Evolutionary conservation across 768 basidiomycete species (phyloP).

Genomic region (Pleurotus pulmonarius): DNA sequence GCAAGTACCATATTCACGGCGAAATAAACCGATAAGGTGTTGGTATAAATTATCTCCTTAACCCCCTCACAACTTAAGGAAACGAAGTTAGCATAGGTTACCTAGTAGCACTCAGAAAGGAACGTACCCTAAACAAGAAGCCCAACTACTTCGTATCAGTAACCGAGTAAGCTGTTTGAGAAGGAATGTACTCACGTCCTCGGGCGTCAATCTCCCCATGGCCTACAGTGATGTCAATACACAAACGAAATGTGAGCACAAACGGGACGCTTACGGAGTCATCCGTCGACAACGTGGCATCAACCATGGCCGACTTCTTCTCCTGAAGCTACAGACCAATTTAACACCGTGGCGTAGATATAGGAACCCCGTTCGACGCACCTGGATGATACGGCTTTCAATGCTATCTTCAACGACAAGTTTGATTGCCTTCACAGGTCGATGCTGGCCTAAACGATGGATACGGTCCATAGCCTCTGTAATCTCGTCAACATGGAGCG

Average conservation of each 20-base stretch:
- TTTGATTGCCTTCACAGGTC: conserved; percentile 92
- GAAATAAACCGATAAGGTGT: too few species aligned
- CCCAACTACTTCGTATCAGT: conserved; percentile 34
- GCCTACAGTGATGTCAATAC: conserved; percentile 42
- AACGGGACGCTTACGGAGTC: conserved; percentile 53
- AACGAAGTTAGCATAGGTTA: too few species aligned
- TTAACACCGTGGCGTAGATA: conserved; percentile 1
- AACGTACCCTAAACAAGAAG: conserved; percentile 55
- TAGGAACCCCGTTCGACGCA: conserved; percentile 20
- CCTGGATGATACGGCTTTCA: conserved; percentile 90
- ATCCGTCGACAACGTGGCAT: conserved; percentile 80
- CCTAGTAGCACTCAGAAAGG: not conserved
- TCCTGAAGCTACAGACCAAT: conserved; percentile 67
- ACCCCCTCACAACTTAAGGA: too few species aligned
- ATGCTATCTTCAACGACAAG: conserved; percentile 95
- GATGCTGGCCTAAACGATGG: conserved; percentile 90
- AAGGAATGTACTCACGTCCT: conserved; percentile 47
- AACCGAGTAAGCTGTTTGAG: not conserved
- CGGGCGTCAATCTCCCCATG: conserved; percentile 91
- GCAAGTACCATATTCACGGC: too few species aligned
- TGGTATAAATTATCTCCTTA: too few species aligned
- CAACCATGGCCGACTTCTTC: conserved; percentile 95
- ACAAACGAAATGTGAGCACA: not conserved
- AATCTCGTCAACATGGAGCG: not conserved
- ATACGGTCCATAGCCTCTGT: conserved; percentile 97